phyloP scores from a whole-genome alignment of 1,284 basidiomycete genomes.

The Leccinum variabile region DNA sequence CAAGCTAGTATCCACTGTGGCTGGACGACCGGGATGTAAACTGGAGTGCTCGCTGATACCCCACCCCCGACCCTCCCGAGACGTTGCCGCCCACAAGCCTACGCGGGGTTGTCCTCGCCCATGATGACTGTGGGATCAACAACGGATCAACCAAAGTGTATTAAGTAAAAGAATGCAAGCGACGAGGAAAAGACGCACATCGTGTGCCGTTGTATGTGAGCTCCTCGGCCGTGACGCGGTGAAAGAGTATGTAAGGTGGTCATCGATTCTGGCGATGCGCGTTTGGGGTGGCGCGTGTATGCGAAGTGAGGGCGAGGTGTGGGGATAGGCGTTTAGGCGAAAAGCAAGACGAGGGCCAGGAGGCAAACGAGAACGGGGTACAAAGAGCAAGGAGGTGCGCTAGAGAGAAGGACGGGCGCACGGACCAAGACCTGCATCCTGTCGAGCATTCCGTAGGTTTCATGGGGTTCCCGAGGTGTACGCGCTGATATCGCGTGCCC shows the following conservation, averaged over 20 bases:
- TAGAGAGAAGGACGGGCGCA: too few species aligned
- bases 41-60: conserved; percentile 89
- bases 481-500: too few species aligned
- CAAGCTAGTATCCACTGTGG: conserved; percentile 91
- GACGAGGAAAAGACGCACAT: conserved; percentile 41
- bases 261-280: conserved; percentile 83
- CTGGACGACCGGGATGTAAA: conserved; percentile 87
- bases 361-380: background rate
- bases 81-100: conserved; percentile 63
- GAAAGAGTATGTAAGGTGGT: conserved; percentile 44
- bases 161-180: background rate
- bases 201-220: conserved; percentile 81
- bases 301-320: background rate
- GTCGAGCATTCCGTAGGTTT: conserved; percentile 88
- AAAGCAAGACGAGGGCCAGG: background rate
- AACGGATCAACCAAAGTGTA: conserved; percentile 9
- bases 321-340: background rate
- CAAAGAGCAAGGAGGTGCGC: too few species aligned
- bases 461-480: conserved; percentile 70
- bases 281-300: conserved; percentile 64
- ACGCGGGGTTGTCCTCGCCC: conserved; percentile 95
- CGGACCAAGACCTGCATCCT: conserved; percentile 66
- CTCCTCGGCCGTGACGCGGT: conserved; percentile 71
- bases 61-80: conserved; percentile 54
- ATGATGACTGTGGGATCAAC: conserved; percentile 68